phyloP scores from a whole-genome alignment of 2,329 filamentous ascomycete species.

The Alternaria sp. region DNA sequence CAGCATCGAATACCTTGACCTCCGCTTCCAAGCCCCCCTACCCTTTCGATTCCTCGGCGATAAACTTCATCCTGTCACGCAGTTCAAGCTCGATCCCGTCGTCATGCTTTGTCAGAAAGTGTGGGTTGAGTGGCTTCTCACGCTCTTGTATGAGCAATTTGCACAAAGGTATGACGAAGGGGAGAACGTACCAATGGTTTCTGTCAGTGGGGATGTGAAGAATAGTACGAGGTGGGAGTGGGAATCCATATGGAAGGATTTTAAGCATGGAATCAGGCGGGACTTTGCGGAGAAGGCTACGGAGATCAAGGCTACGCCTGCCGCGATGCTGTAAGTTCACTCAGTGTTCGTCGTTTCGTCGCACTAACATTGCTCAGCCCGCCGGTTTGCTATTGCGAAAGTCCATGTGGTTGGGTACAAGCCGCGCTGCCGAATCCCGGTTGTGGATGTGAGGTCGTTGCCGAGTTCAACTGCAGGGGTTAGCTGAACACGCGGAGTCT shows the following conservation, averaged over 20 bases:
- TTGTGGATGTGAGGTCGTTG: background rate
- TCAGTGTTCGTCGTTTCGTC: background rate
- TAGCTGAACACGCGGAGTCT: background rate
- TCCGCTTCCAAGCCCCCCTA: background rate
- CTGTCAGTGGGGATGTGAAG: background rate
- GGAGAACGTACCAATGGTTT: background rate
- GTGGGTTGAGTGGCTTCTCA: background rate
- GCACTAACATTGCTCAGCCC: background rate
- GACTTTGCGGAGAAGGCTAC: background rate
- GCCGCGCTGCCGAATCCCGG: accelerated
- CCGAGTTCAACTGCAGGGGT: background rate
- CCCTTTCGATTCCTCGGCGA: background rate
- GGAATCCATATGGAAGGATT: accelerated
- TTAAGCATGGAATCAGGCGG: background rate
- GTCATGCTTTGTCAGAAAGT: background rate
- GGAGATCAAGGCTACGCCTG: background rate
- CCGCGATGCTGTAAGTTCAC: accelerated
- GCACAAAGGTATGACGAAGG: accelerated
- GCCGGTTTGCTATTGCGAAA: background rate
- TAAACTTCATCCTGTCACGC: background rate
- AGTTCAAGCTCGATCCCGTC: background rate
- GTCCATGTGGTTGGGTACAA: background rate
- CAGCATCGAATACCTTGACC: background rate
- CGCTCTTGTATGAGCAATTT: background rate
- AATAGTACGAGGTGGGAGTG: background rate